Evolutionary conservation across 495 filamentous ascomycete genomes (phyloP).

Genomic region (Penicillium cataractarum): DNA sequence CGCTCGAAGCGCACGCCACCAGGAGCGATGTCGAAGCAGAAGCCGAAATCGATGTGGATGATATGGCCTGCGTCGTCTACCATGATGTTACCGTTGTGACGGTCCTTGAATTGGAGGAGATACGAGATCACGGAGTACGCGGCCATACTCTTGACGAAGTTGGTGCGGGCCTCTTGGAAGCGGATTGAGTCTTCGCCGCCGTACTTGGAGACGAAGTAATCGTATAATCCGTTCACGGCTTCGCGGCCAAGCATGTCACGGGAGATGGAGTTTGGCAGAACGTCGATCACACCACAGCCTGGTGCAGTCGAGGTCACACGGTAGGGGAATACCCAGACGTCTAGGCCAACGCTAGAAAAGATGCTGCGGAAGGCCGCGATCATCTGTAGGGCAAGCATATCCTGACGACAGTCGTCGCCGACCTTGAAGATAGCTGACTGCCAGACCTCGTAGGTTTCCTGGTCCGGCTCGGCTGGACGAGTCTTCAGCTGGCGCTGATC

Average conservation of each 20-base stretch:
- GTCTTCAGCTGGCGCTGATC: slow-evolving; percentile 57
- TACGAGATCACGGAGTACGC: slow-evolving; percentile 99
- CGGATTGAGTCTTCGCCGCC: slow-evolving; percentile 90
- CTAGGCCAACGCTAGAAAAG: slow-evolving; percentile 89
- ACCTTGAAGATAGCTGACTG: slow-evolving; percentile 99
- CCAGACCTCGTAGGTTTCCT: slow-evolving; percentile 84
- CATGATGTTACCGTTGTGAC: slow-evolving; percentile 99
- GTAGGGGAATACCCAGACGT: slow-evolving; percentile 97
- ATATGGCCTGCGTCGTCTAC: slow-evolving; percentile 96
- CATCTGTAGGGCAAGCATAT: slow-evolving; percentile 95
- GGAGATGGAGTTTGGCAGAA: slow-evolving; percentile 95
- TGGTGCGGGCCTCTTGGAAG: slow-evolving; percentile 94
- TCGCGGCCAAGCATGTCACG: slow-evolving; percentile 98
- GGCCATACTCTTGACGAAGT: slow-evolving; percentile 99
- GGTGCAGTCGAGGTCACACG: slow-evolving; percentile 98
- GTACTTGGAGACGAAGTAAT: slow-evolving; percentile 97
- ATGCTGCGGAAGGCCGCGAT: slow-evolving; percentile 96
- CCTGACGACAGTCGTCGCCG: slow-evolving; percentile 96
- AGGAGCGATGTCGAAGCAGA: slow-evolving; percentile 98
- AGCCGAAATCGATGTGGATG: slow-evolving; percentile 98
- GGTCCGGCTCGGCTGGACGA: slow-evolving; percentile 40
- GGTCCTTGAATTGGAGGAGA: slow-evolving; percentile 97
- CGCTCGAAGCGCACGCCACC: slow-evolving; percentile 96
- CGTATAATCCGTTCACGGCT: slow-evolving; percentile 95
- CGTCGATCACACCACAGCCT: slow-evolving; percentile 97